These are phyloP conservation scores for Geotrichum bryndzae DNA, from an alignment of 1,139 yeast genomes.

Conservation along the genomic window DNA sequence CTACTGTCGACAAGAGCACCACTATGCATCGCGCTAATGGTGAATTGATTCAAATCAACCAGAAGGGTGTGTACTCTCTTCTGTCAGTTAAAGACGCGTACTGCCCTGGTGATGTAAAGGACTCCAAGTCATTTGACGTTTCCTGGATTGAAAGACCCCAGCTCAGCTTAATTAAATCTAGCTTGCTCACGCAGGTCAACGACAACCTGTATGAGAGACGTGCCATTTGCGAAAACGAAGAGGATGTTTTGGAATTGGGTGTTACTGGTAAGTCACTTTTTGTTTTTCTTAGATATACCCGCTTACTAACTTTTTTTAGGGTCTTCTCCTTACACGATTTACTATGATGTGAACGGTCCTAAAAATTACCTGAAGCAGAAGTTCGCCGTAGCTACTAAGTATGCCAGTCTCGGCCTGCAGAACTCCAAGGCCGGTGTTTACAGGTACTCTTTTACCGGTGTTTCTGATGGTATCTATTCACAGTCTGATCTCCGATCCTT, in stretches of 20 bases:
- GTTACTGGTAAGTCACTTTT: conserved; percentile 43
- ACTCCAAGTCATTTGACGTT: conserved; percentile 23
- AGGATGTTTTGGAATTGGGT: conserved; percentile 45
- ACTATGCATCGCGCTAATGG: conserved; percentile 24
- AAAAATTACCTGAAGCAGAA: conserved; percentile 41
- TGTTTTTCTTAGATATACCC: background rate
- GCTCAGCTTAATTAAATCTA: conserved; percentile 37
- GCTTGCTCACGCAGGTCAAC: conserved; percentile 23
- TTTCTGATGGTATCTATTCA: conserved; percentile 60
- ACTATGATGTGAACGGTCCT: conserved; percentile 61
- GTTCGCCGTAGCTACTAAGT: conserved; percentile 48
- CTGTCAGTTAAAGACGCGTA: conserved; percentile 55
- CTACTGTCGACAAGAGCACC: background rate
- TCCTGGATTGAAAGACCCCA: conserved; percentile 50
- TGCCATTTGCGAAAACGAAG: conserved; percentile 46
- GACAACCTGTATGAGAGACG: conserved; percentile 32
- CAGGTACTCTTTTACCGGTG: conserved; percentile 52
- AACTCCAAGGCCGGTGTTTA: conserved; percentile 48
- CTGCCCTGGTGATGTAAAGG: conserved; percentile 56
- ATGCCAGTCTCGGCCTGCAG: conserved; percentile 42
- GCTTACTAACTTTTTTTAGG: conserved; percentile 21
- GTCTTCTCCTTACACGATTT: conserved; percentile 64
- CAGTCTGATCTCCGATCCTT: conserved; percentile 26
- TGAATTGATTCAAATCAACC: conserved; percentile 39
- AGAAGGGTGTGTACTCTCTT: conserved; percentile 61